Evolutionary conservation across 352 stramenopile genomes (phyloP), one percentile per base, ranked within the genome.

Genomic region (Pythium grandisporangium): DNA sequence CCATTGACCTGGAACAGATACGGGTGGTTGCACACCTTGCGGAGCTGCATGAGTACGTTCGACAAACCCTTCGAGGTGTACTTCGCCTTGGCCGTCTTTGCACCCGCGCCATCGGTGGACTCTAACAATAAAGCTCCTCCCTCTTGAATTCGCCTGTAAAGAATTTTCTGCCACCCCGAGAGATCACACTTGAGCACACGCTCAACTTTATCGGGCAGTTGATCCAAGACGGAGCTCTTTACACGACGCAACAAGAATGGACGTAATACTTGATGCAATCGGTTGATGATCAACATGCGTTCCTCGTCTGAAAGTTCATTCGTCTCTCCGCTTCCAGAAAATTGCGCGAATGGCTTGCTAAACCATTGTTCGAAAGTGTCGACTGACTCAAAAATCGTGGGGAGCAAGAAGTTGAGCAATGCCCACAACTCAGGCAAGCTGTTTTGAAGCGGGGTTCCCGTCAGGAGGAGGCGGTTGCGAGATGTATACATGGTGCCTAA

Each of bases 391-490:
- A 97, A 96, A 46, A 96, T 93, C 20, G 88, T 93, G 16, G 85
- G 85, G 22, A 96, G 48, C 22, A 97, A 55, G 36, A 97, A 97
- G 55, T 96, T 96, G 11, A 97, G 56, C 17, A 97, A 57, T 10
- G 88, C 79, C 85, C 85, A 97, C 2, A 97, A 63, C 61, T 97
- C 88, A 11, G 96, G 89, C 5, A 98, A 55, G 52, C 93, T 98
- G 64, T 99, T 98, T 55, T 99, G 96, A 11, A 99, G 73, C 10
- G 96, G 96, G 1, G 96, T 99, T 37, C 96, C 97, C 11, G 97
- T 99, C 62, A 99, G 89, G 12, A 99, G 56, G 6, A 99, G 66
- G 29, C 93, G 82, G 29, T 89, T 89, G 23, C 78, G 70, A 6
- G 73, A 89, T 13, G 71, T 87, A 61, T 93, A 91, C 53, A 92